A percentile compares a stretch with the other conserved stretches of the same genome.
Conservation (phyloP, 352 stramenopile genomes). For the Phytophthora multivora region DNA sequence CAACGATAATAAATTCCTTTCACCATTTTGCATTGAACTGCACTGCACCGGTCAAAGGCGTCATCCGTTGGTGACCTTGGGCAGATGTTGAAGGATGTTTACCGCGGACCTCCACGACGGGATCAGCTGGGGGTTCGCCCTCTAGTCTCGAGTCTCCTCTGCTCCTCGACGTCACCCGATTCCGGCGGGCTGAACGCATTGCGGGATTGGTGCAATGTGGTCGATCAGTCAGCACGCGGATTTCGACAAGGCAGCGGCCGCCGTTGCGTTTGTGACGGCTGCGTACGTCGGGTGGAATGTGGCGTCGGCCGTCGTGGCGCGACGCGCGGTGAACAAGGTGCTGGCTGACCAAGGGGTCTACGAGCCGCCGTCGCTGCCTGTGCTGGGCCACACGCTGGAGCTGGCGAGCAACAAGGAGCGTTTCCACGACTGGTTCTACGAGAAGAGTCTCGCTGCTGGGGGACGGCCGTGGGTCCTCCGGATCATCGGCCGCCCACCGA, state of each 20-base stretch:
- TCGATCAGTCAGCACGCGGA: constrained; percentile 7
- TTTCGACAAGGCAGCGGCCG: constrained; percentile 9
- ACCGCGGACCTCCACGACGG: constrained; percentile 14
- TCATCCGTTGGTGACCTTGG: constrained; percentile 1
- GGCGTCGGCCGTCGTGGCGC: neutral
- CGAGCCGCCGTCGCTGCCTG: constrained; percentile 27
- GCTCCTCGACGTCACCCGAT: constrained; percentile 7
- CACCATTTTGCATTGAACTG: neutral
- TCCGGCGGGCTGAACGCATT: constrained; percentile 1
- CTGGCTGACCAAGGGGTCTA: constrained; percentile 21
- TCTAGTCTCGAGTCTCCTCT: neutral
- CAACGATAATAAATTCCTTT: constrained; percentile 8
- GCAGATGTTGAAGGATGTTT: constrained; percentile 11
- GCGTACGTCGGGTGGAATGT: constrained; percentile 20
- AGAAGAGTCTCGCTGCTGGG: constrained; percentile 37
- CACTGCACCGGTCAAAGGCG: neutral
- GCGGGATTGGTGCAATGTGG: constrained; percentile 3
- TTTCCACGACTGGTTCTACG: constrained; percentile 60
- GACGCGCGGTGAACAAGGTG: constrained; percentile 7
- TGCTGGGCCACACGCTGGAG: constrained; percentile 38
- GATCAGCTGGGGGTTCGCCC: constrained; percentile 5
- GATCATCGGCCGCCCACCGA: constrained; percentile 34
- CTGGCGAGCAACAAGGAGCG: constrained; percentile 35
- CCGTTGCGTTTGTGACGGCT: constrained; percentile 9
- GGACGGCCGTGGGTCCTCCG: constrained; percentile 48